A percentile compares a stretch with the other conserved stretches of the same genome.
These are phyloP conservation scores for Ilex paraguariensis DNA, from an alignment of 305 asterid species.

Conservation along the genomic window DNA sequence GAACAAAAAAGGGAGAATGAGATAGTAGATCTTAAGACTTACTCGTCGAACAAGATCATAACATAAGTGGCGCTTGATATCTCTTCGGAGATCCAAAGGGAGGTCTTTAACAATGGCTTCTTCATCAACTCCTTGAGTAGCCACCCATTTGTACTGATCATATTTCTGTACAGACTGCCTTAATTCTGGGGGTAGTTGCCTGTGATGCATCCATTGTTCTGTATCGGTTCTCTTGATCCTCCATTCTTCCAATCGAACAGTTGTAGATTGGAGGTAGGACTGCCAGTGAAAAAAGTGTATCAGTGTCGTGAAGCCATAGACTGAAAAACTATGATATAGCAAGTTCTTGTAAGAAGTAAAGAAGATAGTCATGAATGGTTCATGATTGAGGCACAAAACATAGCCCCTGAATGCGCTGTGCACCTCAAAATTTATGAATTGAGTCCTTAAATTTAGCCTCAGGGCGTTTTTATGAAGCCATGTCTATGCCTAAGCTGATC, in stretches of 20 bases:
- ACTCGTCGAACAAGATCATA: slow-evolving; percentile 89
- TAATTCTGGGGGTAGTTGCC: slow-evolving; percentile 85
- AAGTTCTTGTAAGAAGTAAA: no score
- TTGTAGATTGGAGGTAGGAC: slow-evolving; percentile 97
- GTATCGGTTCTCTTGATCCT: slow-evolving; percentile 83
- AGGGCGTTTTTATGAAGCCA: no score
- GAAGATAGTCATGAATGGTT: no score
- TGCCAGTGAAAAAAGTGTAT: slow-evolving; percentile 17
- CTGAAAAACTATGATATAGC: no score
- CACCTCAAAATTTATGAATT: no score
- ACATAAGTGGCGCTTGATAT: slow-evolving; percentile 91
- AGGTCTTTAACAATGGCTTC: slow-evolving; percentile 69
- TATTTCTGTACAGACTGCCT: slow-evolving; percentile 74
- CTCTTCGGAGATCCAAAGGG: slow-evolving; percentile 90
- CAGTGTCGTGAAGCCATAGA: no score
- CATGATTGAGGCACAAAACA: no score
- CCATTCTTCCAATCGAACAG: slow-evolving; percentile 91
- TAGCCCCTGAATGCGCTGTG: no score
- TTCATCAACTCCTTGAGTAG: slow-evolving; percentile 93
- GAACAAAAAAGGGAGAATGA: no score
- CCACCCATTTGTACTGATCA: slow-evolving; percentile 90
- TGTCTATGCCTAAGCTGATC: no score
- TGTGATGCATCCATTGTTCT: slow-evolving; percentile 94
- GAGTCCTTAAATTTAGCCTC: no score
- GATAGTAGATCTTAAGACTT: slow-evolving; percentile 13